Base-by-base conservation (phyloP, 2,329 filamentous ascomycete genomes). In the Myriosclerotinia curreyana region DNA sequence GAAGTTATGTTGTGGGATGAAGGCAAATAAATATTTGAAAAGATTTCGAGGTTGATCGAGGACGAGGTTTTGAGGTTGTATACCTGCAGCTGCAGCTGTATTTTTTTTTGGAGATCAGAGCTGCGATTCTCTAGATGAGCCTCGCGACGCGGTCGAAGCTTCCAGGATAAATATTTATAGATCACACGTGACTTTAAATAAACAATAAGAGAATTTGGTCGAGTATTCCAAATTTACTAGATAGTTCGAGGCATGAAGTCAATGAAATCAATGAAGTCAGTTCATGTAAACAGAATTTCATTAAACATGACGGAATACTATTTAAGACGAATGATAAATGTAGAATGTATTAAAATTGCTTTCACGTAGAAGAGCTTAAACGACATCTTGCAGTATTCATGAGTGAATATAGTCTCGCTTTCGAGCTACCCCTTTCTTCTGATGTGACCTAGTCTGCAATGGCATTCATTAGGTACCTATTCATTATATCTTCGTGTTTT, bases 91-190 rank as follows among this genome's bases (percentile, higher is more conserved):
- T 59, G 55, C 55, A 59, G 55, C 55, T 59, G 55, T 53, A 22
- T 46, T 53, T 52, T 56, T 64, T 63, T 49, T 52, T 40, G 52
- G n/a, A n/a, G n/a, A 49, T 48, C 36, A 22, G 40, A 63, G 52
- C 60, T 63, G 25, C 52, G 48, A 56, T 49, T 59, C 52, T 62
- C 52, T 54, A 25, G 65, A 63, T 66, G 64, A 60, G 54, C 42
- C 59, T 65, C 64, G 65, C 64, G 50, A 65, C 64, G 64, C 61
- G 65, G 53, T 60, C 55, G 49, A 64, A 64, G 60, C 60, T 62
- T 62, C 60, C 36, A 63, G 61, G 53, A 58, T 58, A 64, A 63
- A 59, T 53, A 60, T 60, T 65, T 60, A 48, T 36, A 0, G 5
- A 20, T 2, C 65, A 66, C 65, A 66, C 65, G 65, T 66, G 65